Evolutionary conservation across 2,329 filamentous ascomycete species (phyloP).

Genomic region (Aspergillaceae sp.): DNA sequence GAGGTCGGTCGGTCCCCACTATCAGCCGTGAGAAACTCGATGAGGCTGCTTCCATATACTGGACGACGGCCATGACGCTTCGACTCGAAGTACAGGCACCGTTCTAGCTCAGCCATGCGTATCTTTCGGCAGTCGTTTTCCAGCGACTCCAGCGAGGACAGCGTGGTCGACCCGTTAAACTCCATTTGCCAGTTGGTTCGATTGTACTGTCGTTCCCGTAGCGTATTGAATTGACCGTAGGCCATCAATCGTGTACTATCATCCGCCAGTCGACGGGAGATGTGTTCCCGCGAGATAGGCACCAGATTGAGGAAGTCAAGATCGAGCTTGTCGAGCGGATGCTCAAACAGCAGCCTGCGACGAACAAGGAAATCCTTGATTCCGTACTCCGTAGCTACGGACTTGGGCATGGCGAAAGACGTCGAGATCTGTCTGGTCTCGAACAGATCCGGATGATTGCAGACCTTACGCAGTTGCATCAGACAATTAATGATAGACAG

Average conservation of each 20-base stretch:
- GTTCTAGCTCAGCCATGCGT: conserved; percentile 68
- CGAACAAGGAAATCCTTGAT: conserved; percentile 63
- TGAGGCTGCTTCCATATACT: conserved; percentile 70
- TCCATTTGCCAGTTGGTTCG: conserved; percentile 47
- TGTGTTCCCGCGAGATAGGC: conserved; percentile 59
- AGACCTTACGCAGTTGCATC: conserved; percentile 95
- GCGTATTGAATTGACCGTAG: conserved; percentile 58
- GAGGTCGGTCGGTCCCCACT: conserved; percentile 51
- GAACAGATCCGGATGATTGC: conserved; percentile 96
- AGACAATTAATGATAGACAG: conserved; percentile 97
- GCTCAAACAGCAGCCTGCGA: conserved; percentile 53
- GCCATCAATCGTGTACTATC: conserved; percentile 60
- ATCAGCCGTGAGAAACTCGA: conserved; percentile 63
- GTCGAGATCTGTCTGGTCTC: conserved; percentile 94
- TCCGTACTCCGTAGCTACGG: conserved; percentile 65
- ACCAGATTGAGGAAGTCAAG: conserved; percentile 72
- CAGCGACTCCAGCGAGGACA: conserved; percentile 62
- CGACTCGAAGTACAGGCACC: conserved; percentile 71
- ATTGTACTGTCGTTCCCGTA: conserved; percentile 61
- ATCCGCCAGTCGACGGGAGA: conserved; percentile 47
- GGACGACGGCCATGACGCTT: conserved; percentile 71
- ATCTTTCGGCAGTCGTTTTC: conserved; percentile 62
- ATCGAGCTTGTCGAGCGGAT: conserved; percentile 57
- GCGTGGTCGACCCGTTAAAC: conserved; percentile 58
- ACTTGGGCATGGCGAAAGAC: conserved; percentile 82